Percentiles rank a stretch among this genome's conserved stretches.
Conservation (phyloP, 2,329 filamentous ascomycete genomes). For the Claviceps quebecensis region DNA sequence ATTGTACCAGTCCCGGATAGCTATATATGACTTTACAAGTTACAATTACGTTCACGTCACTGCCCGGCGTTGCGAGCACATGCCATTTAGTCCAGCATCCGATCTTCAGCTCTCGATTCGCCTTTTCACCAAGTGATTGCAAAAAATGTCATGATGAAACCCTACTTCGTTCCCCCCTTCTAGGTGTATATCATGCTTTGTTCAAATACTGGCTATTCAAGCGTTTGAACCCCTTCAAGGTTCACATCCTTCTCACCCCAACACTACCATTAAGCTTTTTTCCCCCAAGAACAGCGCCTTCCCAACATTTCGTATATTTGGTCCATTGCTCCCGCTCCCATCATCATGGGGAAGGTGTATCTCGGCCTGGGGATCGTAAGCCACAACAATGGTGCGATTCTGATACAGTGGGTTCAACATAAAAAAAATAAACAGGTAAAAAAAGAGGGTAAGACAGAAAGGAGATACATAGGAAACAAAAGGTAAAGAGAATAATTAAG, state of each 20-base stretch:
- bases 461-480: not conserved
- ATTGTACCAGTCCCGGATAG: no score
- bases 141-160: not conserved
- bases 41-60: no score
- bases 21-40: no score
- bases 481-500: conserved; percentile 1
- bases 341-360: not conserved
- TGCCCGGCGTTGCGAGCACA: no score
- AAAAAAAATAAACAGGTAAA: not conserved
- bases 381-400: not conserved
- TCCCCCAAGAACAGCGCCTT: not conserved
- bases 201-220: conserved; percentile 17
- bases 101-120: no score
- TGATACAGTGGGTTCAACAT: not conserved
- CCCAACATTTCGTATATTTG: not conserved
- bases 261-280: conserved; percentile 1
- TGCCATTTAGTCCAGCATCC: no score
- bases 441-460: not conserved
- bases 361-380: not conserved
- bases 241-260: conserved; percentile 3
- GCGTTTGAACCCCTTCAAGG: conserved; percentile 7
- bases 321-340: not conserved
- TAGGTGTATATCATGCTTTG: conserved; percentile 12
- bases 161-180: conserved; percentile 9
- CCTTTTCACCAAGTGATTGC: no score